phyloP scores from a whole-genome alignment of 2,329 filamentous ascomycete species.

The Ilyonectria sp. region DNA sequence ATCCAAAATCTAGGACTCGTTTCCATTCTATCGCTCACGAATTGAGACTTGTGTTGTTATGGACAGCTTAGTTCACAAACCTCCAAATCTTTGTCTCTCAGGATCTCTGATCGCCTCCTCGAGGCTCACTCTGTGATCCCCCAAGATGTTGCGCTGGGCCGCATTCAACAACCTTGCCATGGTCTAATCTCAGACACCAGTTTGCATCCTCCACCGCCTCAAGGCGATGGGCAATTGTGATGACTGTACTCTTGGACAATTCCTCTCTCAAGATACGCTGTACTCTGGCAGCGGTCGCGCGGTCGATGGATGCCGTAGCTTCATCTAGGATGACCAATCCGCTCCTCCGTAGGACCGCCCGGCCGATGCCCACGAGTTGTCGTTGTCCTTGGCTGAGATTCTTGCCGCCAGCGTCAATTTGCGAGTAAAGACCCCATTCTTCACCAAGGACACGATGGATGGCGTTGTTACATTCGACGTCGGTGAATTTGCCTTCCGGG shows the following conservation, averaged over 20 bases:
- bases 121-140: not conserved
- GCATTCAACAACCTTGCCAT: conserved; percentile 65
- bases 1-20: not conserved
- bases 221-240: conserved; percentile 77
- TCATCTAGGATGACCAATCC: conserved; percentile 76
- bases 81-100: not conserved
- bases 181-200: conserved; percentile 68
- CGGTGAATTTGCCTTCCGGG: conserved; percentile 72
- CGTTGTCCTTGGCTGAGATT: conserved; percentile 75
- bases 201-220: conserved; percentile 74
- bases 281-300: conserved; percentile 70
- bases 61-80: not conserved
- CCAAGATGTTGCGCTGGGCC: conserved; percentile 55
- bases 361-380: conserved; percentile 73
- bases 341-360: conserved; percentile 72
- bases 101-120: not conserved
- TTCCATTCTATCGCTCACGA: not conserved
- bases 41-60: not conserved
- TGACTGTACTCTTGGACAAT: conserved; percentile 70
- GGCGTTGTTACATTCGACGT: conserved; percentile 64
- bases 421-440: conserved; percentile 63
- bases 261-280: conserved; percentile 71
- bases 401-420: conserved; percentile 72
- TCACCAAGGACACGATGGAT: conserved; percentile 73
- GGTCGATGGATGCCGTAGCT: conserved; percentile 75